Evolutionary conservation across 2,329 filamentous ascomycete species (phyloP).

Genomic region (Colletotrichum lupini): DNA sequence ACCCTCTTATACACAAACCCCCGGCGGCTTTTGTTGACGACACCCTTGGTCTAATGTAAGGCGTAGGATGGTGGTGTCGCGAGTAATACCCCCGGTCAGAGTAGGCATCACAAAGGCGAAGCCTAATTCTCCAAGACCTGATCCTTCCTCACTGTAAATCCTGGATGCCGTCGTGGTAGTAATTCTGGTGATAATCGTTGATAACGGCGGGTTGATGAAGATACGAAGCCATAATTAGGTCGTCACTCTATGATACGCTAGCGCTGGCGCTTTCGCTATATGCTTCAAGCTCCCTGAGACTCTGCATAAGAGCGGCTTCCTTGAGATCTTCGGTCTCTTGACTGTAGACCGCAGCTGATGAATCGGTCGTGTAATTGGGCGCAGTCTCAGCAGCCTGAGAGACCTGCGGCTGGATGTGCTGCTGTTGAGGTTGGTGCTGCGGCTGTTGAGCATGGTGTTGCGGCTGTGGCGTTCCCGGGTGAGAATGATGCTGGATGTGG

Average conservation of each 20-base stretch:
- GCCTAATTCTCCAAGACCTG: not conserved
- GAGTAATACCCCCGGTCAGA: not conserved
- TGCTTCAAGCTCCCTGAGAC: slow-evolving; percentile 34
- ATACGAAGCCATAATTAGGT: slow-evolving; percentile 16
- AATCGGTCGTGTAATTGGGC: slow-evolving; percentile 21
- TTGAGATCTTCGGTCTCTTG: slow-evolving; percentile 33
- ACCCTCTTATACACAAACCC: not conserved
- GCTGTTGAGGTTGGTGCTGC: slow-evolving; percentile 35
- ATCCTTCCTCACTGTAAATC: not conserved
- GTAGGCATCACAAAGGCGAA: not conserved
- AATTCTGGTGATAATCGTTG: not conserved
- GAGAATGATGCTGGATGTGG: slow-evolving; percentile 25
- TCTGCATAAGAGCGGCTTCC: slow-evolving; percentile 36
- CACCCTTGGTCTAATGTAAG: not conserved
- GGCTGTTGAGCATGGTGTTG: slow-evolving; percentile 27
- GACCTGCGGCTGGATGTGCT: slow-evolving; percentile 33
- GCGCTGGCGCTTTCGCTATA: slow-evolving; percentile 30
- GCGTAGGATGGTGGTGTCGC: not conserved
- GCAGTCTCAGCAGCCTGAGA: slow-evolving; percentile 18
- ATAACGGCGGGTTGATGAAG: slow-evolving; percentile 14
- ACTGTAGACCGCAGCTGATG: slow-evolving; percentile 21
- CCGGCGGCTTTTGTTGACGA: not conserved
- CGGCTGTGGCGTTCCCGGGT: slow-evolving; percentile 31
- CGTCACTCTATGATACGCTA: slow-evolving; percentile 27
- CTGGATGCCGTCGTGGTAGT: not conserved